Conservation (phyloP, 1,139 yeast species). For the Yarrowia galli region DNA sequence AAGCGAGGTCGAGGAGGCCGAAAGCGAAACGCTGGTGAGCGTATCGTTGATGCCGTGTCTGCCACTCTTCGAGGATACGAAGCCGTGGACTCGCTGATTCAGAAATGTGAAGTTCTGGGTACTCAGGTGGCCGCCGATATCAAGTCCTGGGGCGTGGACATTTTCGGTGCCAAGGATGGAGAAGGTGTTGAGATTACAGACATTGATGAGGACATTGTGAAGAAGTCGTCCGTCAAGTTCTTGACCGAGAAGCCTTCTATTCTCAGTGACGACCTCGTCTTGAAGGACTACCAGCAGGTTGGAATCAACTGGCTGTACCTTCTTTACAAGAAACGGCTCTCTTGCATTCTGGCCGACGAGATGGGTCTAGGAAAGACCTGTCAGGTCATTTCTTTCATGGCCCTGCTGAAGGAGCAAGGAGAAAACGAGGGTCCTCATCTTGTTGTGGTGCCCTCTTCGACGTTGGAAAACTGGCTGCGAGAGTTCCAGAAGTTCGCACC, state of each 20-base stretch:
- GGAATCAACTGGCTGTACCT: slow-evolving; percentile 93
- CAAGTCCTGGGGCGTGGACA: slow-evolving; percentile 83
- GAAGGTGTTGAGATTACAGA: slow-evolving; percentile 49
- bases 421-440: slow-evolving; percentile 68
- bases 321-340: slow-evolving; percentile 75
- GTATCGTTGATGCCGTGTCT: slow-evolving; percentile 73
- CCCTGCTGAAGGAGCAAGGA: slow-evolving; percentile 74
- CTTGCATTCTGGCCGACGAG: slow-evolving; percentile 96
- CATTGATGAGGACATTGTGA: slow-evolving; percentile 42
- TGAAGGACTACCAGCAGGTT: slow-evolving; percentile 91
- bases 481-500: slow-evolving; percentile 94
- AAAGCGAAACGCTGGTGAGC: slow-evolving; percentile 72
- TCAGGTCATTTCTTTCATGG: slow-evolving; percentile 92
- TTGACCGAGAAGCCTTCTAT: slow-evolving; percentile 73
- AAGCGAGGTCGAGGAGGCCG: slow-evolving; percentile 52
- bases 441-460: slow-evolving; percentile 93
- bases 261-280: slow-evolving; percentile 65
- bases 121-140: slow-evolving; percentile 73
- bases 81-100: slow-evolving; percentile 90
- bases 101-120: slow-evolving; percentile 83
- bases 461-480: slow-evolving; percentile 96
- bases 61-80: slow-evolving; percentile 82
- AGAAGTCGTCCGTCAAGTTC: slow-evolving; percentile 39
- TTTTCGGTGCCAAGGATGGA: slow-evolving; percentile 56
- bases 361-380: slow-evolving; percentile 98